Evolutionary conservation across 768 basidiomycete genomes (phyloP), one percentile per base, ranked within the genome.

Genomic region (Mycena venus): DNA sequence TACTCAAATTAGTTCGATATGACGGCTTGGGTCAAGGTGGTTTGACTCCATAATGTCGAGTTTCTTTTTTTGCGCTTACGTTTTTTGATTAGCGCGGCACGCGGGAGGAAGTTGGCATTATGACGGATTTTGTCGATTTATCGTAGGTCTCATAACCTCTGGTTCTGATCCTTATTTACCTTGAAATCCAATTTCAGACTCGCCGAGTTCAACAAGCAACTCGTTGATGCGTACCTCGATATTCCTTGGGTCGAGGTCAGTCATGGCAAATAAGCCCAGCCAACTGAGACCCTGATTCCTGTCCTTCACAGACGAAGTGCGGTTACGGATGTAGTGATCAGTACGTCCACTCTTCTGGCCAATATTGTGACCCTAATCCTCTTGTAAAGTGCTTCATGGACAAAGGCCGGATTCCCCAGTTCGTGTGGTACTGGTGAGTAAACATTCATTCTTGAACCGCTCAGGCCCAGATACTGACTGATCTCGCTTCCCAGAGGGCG

Each of bases 261-360:
- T 79, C 31, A n/a, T 19, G n/a, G 58, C 67, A n/a, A 69, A 60
- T 31, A 29, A 68, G 38, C 53, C 75, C 63, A 34, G 29, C 59
- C 68, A 75, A 53, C 76, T 78, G 55, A 74, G 67, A 34, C n/a
- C 59, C 36, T 77, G n/a, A n/a, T n/a, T n/a, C n/a, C 5, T 40
- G 15, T 32, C 32, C 38, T 60, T 47, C 68, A 29, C 53, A 95
- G 87, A 98, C 97, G 68, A 88, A 93, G 86, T 98, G 97, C 85
- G 96, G 95, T 40, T 98, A 98, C 80, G 96, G 95, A 64, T 98
- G 96, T 87, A 95, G 94, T 77, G 96, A 98, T 83, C 96, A 97
- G 94, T 96, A 85, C n/a, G 88, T 61, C 78, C 76, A 76, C 79
- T 75, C 79, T 82, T 80, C 77, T 78, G 77, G 78, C 81, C 69